Evolutionary conservation across 805 yeast genomes (phyloP).

Genomic region (Ogataea dorogensis): DNA sequence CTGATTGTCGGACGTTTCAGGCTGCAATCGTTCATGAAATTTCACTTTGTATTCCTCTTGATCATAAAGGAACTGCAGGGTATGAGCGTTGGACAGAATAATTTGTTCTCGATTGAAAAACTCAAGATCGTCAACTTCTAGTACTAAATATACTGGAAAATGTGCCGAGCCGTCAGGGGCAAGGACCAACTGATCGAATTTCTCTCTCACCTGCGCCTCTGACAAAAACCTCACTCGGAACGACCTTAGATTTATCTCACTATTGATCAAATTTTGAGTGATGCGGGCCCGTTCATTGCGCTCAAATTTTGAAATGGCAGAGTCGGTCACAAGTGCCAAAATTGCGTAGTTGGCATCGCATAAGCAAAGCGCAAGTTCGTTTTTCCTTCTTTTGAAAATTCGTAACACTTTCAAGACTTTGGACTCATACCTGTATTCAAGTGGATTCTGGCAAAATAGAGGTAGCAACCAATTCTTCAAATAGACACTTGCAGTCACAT

Average conservation of each 20-base stretch:
- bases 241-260: conserved; percentile 15
- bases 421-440: neutral
- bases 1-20: conserved; percentile 2
- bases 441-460: conserved; percentile 4
- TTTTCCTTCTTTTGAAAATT: conserved; percentile 4
- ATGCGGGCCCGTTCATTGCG: conserved; percentile 18
- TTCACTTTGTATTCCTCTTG: conserved; percentile 1
- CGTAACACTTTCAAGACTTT: conserved; percentile 17
- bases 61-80: conserved; percentile 20
- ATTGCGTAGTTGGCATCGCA: conserved; percentile 22
- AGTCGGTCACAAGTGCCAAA: conserved; percentile 14
- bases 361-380: conserved; percentile 14
- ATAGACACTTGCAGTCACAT: conserved; percentile 9
- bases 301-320: conserved; percentile 21
- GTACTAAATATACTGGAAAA: conserved; percentile 15
- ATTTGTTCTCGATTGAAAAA: conserved; percentile 24
- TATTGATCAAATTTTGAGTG: conserved; percentile 16
- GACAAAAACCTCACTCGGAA: conserved; percentile 15
- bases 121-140: conserved; percentile 17
- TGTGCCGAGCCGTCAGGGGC: conserved; percentile 1
- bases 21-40: conserved; percentile 2
- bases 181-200: conserved; percentile 11
- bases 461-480: conserved; percentile 17
- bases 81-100: conserved; percentile 13
- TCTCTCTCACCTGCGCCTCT: conserved; percentile 11